phyloP scores from a whole-genome alignment of 805 yeast species.

The Candida namnaoensis region DNA sequence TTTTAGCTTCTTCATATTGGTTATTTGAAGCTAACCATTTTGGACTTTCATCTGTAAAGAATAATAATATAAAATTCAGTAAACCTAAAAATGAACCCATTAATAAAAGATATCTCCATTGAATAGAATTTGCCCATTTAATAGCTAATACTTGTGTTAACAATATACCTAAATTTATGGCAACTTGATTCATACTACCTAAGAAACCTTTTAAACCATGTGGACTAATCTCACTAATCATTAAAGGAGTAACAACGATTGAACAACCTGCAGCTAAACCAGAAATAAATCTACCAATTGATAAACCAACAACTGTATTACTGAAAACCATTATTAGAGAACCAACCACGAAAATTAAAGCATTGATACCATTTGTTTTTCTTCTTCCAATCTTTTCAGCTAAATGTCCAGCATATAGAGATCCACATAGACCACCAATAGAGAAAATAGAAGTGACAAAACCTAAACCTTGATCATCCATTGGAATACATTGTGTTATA shows the following conservation, averaged over 20 bases:
- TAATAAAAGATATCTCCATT: conserved; percentile 71
- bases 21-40: conserved; percentile 64
- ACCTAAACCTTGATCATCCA: conserved; percentile 55
- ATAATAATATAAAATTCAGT: conserved; percentile 32
- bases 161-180: conserved; percentile 79
- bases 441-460: conserved; percentile 71
- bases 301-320: conserved; percentile 30
- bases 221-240: conserved; percentile 77
- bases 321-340: conserved; percentile 51
- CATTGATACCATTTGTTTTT: conserved; percentile 40
- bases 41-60: conserved; percentile 66
- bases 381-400: conserved; percentile 65
- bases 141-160: conserved; percentile 72
- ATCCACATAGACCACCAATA: conserved; percentile 77
- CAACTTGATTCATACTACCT: conserved; percentile 87
- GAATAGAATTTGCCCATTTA: conserved; percentile 48
- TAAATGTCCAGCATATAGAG: conserved; percentile 55
- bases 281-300: conserved; percentile 64
- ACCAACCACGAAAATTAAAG: conserved; percentile 48
- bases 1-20: conserved; percentile 30
- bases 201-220: conserved; percentile 57
- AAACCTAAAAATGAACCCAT: conserved; percentile 49
- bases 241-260: conserved; percentile 77
- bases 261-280: conserved; percentile 88
- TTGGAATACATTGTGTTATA: conserved; percentile 44